These are phyloP conservation scores for Phycomyces nitens DNA, from an alignment of 192 early-diverging fungal species.

Conservation along the genomic window DNA sequence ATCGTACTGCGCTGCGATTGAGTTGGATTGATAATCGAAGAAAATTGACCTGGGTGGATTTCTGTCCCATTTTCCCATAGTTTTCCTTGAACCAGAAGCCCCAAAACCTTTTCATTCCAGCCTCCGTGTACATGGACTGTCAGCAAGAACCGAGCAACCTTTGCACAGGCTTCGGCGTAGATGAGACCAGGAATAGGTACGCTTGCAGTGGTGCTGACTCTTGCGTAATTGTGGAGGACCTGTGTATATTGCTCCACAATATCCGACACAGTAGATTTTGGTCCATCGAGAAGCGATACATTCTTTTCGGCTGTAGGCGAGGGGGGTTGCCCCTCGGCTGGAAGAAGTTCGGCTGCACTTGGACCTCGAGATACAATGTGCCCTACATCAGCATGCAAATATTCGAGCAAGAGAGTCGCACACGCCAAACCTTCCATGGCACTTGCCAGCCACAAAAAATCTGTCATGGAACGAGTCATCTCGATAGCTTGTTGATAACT, in stretches of 20 bases:
- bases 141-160: constrained; percentile 61
- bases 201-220: constrained; percentile 38
- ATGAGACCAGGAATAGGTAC: constrained; percentile 56
- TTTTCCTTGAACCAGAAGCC: constrained; percentile 33
- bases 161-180: constrained; percentile 62
- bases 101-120: constrained; percentile 38
- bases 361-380: neutral
- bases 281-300: neutral
- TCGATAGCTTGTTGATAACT: constrained; percentile 71
- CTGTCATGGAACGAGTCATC: constrained; percentile 55
- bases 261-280: constrained; percentile 44
- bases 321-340: neutral
- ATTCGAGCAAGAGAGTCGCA: constrained; percentile 54
- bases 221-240: constrained; percentile 61
- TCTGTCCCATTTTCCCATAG: neutral
- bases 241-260: constrained; percentile 66
- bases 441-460: constrained; percentile 74
- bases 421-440: constrained; percentile 69
- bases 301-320: neutral
- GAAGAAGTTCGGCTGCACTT: neutral
- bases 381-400: constrained; percentile 57
- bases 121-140: constrained; percentile 38
- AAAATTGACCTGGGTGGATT: neutral
- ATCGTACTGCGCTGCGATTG: constrained; percentile 31
- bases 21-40: neutral